phyloP scores from a whole-genome alignment of 2,329 filamentous ascomycete species.

The Penicillium nordicum region DNA sequence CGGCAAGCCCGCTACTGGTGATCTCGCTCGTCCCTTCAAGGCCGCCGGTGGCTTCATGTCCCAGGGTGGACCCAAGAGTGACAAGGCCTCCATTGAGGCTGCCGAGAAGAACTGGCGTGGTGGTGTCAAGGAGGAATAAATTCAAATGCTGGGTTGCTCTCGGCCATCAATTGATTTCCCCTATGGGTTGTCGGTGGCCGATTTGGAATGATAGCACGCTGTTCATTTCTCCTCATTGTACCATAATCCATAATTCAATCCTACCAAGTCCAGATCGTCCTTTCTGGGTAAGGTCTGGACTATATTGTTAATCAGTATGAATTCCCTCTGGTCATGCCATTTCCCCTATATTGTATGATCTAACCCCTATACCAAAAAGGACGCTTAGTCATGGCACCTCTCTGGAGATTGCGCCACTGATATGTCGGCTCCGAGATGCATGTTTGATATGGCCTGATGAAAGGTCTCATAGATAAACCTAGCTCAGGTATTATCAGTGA shows the following conservation, averaged over 20 bases:
- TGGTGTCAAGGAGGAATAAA: slow-evolving; percentile 51
- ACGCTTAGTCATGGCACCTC: not conserved
- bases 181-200: not conserved
- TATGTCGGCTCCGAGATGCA: not conserved
- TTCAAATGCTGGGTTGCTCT: not conserved
- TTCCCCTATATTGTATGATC: not conserved
- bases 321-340: not conserved
- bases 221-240: slow-evolving; percentile 1
- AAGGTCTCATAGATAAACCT: not conserved
- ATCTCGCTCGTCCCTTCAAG: slow-evolving; percentile 97
- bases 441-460: slow-evolving; percentile 2
- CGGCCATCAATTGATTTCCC: not conserved
- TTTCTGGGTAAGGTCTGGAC: not conserved
- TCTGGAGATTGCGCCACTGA: not conserved
- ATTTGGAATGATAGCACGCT: slow-evolving; percentile 1
- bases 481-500: not conserved
- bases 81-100: slow-evolving; percentile 69
- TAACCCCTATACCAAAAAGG: not conserved
- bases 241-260: slow-evolving; percentile 6
- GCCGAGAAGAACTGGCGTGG: slow-evolving; percentile 50
- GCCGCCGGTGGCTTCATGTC: slow-evolving; percentile 75
- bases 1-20: slow-evolving; percentile 79
- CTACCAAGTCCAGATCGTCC: not conserved
- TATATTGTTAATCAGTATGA: not conserved
- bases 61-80: slow-evolving; percentile 71